Base-by-base conservation (phyloP, 768 basidiomycete species). In the Tubosaeta sp. region DNA sequence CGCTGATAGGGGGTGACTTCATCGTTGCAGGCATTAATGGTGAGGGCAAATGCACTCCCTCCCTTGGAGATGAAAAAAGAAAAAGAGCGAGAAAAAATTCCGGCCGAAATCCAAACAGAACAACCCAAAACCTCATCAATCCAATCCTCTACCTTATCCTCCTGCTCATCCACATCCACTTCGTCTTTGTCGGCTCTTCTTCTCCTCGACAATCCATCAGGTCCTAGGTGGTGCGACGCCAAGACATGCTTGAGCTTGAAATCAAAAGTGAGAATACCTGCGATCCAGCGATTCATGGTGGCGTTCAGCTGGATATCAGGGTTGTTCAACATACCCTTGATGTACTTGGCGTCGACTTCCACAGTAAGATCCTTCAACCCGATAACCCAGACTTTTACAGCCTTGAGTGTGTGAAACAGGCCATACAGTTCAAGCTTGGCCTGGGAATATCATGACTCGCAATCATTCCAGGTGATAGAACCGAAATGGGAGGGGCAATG, bases 311-410 rank as follows among this genome's bases (percentile, higher is more conserved):
- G 61, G 11, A 64, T 46, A 43, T 70, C 61, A 0, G 69, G 72
- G 33, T 71, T 64, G 5, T 58, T 59, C 0, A 74, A 47, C 75
- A 76, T 75, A 0, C 74, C 73, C 26, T 67, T 66, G 16, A 77
- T 69, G 49, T 73, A 77, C 6, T 62, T 57, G 0, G 73, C 71
- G 47, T 76, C 71, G 2, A 73, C 68, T 51, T 75, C 71, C 14
- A 76, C 63, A 0, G 66, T 51, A 0, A 79, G 56, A 12, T 72
- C 68, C 5, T 64, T 46, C 1, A 69, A 22, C 0, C 71, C 67
- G 33, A 73, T 63, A 12, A 73, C 31, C 26, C 64, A 64, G 0
- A 64, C 48, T 27, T 66, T 63, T 33, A 65, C 54, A 0, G 57
- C 42, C n/a, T 46, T 48, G 0, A 72, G 58, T 0, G 64, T 58